phyloP scores from a whole-genome alignment of 768 basidiomycete species.

The Trametes elegans region DNA sequence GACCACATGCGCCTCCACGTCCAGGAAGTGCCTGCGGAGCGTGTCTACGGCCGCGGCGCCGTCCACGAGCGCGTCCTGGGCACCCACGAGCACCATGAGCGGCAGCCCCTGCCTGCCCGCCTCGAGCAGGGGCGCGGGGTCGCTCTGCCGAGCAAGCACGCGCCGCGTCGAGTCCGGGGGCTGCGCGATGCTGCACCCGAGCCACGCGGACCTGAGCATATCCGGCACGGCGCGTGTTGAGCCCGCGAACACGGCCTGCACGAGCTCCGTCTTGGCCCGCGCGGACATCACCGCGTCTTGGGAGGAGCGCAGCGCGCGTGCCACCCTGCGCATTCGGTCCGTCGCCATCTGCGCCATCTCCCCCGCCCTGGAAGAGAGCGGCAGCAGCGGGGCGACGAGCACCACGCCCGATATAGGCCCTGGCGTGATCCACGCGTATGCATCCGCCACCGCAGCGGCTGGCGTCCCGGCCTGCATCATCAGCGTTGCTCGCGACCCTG shows the following conservation, averaged over 20 bases:
- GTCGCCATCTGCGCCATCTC: conserved; percentile 12
- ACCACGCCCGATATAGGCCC: conserved; percentile 20
- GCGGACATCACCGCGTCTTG: conserved; percentile 12
- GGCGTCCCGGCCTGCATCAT: background rate
- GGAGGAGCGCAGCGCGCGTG: conserved; percentile 6
- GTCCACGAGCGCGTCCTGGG: conserved; percentile 17
- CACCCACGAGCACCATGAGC: conserved; percentile 16
- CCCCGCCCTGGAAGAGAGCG: conserved; percentile 15
- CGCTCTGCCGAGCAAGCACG: conserved; percentile 14
- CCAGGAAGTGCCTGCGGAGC: conserved; percentile 34
- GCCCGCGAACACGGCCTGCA: conserved; percentile 14
- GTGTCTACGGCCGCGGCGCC: conserved; percentile 23
- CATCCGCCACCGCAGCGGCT: conserved; percentile 22
- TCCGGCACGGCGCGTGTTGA: background rate
- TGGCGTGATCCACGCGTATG: conserved; percentile 13
- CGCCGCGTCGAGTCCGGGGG: conserved; percentile 5
- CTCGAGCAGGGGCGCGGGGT: conserved; percentile 15
- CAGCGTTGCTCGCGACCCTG: background rate
- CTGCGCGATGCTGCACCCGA: conserved; percentile 17
- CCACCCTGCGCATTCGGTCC: conserved; percentile 7
- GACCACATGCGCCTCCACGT: conserved; percentile 31
- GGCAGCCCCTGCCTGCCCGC: conserved; percentile 19
- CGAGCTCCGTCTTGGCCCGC: conserved; percentile 17
- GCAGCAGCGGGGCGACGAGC: conserved; percentile 18
- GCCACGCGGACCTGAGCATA: conserved; percentile 7